Conservation (phyloP, 2,329 filamentous ascomycete species). For the Apiospora kogelbergensis region DNA sequence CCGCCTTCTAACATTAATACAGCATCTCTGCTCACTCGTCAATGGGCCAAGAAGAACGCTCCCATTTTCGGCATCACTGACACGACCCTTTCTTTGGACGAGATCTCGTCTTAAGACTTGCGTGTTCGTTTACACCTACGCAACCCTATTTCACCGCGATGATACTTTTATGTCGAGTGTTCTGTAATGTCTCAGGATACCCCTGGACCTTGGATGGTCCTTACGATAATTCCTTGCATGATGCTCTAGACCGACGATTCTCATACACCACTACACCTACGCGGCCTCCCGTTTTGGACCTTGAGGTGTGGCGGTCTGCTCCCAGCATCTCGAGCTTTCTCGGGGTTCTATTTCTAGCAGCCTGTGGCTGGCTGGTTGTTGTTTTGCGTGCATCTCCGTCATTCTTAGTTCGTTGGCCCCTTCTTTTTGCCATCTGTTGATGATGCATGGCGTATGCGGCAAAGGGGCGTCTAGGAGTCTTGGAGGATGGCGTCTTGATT, state of each 20-base stretch:
- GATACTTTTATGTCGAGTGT: conserved; percentile 24
- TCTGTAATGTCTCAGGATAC: conserved; percentile 28
- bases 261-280: conserved; percentile 18
- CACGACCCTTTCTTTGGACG: conserved; percentile 49
- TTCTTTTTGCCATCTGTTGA: conserved; percentile 15
- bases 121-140: conserved; percentile 3
- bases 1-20: conserved; percentile 17
- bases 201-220: conserved; percentile 29
- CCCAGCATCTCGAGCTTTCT: conserved; percentile 11
- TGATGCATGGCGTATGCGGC: conserved; percentile 19
- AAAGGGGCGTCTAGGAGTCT: conserved; percentile 19
- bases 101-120: conserved; percentile 34
- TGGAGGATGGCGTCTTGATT: conserved; percentile 20
- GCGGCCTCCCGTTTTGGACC: conserved; percentile 11
- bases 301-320: conserved; percentile 15
- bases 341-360: conserved; percentile 7
- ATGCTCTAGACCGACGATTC: conserved; percentile 23
- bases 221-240: conserved; percentile 26
- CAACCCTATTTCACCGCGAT: conserved; percentile 12
- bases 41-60: conserved; percentile 87
- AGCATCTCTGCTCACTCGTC: conserved; percentile 89
- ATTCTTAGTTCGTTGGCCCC: conserved; percentile 15
- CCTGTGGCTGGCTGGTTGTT: conserved; percentile 21
- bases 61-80: conserved; percentile 54
- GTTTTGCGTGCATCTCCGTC: conserved; percentile 23